These are phyloP conservation scores for Cryptococcus sp. DNA, from an alignment of 1,284 basidiomycete species.

Conservation along the genomic window DNA sequence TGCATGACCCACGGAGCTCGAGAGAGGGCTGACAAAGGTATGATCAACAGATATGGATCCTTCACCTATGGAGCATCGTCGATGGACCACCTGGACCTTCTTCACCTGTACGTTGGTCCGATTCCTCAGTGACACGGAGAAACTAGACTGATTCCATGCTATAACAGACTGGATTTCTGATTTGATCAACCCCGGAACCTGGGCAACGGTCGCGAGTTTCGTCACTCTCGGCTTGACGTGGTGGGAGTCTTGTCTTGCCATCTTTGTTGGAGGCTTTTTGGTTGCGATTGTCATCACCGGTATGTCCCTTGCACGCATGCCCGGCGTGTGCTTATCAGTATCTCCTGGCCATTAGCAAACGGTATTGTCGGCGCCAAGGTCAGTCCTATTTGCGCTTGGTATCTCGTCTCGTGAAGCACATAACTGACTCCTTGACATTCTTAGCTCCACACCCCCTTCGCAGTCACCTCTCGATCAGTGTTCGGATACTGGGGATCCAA, in stretches of 20 bases:
- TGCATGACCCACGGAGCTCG: neutral
- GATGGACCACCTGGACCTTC: conserved; percentile 45
- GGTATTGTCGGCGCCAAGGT: conserved; percentile 71
- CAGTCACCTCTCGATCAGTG: conserved; percentile 70
- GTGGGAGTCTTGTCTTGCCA: conserved; percentile 44
- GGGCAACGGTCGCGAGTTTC: conserved; percentile 41
- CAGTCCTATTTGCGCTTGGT: too few relatives aligned
- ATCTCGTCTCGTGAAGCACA: neutral
- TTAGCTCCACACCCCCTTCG: conserved; percentile 62
- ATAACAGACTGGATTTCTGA: conserved; percentile 42
- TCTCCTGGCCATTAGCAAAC: conserved; percentile 51
- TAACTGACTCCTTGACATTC: neutral
- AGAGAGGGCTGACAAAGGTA: neutral
- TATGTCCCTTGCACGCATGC: conserved; percentile 7
- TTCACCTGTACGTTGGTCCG: conserved; percentile 24
- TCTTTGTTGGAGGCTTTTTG: conserved; percentile 33
- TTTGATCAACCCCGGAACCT: conserved; percentile 43
- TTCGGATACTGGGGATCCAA: conserved; percentile 67
- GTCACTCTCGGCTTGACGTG: conserved; percentile 43
- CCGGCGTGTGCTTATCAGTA: too few relatives aligned
- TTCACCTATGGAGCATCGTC: conserved; percentile 33
- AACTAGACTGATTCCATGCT: too few relatives aligned
- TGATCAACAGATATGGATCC: conserved; percentile 42
- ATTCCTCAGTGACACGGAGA: neutral
- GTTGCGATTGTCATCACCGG: conserved; percentile 38